Base-by-base conservation (phyloP, 2,329 filamentous ascomycete genomes). In the Alternaria gaisen region DNA sequence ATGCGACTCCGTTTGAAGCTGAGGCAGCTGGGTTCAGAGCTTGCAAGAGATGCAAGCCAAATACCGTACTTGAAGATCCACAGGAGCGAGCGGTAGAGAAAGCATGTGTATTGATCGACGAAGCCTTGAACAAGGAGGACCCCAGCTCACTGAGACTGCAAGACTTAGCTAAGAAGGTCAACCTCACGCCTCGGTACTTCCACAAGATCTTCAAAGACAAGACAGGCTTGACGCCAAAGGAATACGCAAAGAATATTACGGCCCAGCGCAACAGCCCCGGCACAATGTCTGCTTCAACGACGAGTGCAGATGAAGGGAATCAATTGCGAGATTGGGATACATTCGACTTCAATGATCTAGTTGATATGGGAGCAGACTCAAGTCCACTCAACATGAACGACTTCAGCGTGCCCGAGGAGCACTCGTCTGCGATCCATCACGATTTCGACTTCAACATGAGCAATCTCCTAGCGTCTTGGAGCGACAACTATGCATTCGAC, bases 131-230 rank as follows among this genome's bases (percentile, higher is more conserved):
- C 48, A 66, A 69, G 3, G 59, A 66, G 12, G 66, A 72, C 16
- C 42, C 53, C 1, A 72, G 71, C 11, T 53, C 53, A 0, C 41
- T 79, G 59, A 81, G 76, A 44, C 65, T 86, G 50, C 79, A 82
- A 32, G 77, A 81, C 22, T 77, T 88, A 70, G 86, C 86, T 8
- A 78, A 72, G 43, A 79, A 80, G 68, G 83, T 83, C 5, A 83
- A 83, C 0, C 72, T 88, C 38, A 86, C 85, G 10, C 84, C 85
- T 53, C 83, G 86, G 74, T 86, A 88, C 69, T 86, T 88, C 52
- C 85, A 87, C 67, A 82, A 86, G 24, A 81, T 86, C 5, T 88
- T 88, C 69, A 88, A 86, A 73, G 83, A 82, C 68, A 82, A 81
- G 43, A 82, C 81, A 16, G 85, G 86, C 8, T 58, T 83, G 42